Percentiles rank a stretch among this genome's conserved stretches.
Conservation (phyloP, 1,284 basidiomycete genomes). For the Ustilago vetiveriae region DNA sequence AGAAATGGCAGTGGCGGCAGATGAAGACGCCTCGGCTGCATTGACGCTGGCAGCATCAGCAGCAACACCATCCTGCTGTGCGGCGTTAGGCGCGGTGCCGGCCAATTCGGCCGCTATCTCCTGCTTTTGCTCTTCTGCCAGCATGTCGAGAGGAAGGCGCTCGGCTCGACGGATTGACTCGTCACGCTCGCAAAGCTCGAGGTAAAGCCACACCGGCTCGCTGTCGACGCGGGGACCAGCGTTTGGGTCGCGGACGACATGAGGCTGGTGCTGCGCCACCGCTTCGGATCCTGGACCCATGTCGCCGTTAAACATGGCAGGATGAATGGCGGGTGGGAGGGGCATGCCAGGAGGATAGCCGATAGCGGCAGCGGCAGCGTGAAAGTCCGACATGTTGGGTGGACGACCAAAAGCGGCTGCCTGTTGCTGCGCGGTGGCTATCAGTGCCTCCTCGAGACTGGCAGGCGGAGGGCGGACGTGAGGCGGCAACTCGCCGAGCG, state of each 20-base stretch:
- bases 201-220: slow-evolving; percentile 63
- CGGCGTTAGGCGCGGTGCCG: neutral
- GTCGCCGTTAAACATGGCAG: slow-evolving; percentile 26
- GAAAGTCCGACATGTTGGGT: slow-evolving; percentile 44
- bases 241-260: slow-evolving; percentile 42
- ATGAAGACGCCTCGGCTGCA: too few species aligned
- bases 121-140: slow-evolving; percentile 25
- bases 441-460: slow-evolving; percentile 39
- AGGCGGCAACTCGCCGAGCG: slow-evolving; percentile 27
- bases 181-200: slow-evolving; percentile 60
- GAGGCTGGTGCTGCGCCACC: slow-evolving; percentile 24
- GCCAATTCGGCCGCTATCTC: slow-evolving; percentile 18
- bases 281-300: slow-evolving; percentile 22
- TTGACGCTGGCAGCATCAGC: neutral
- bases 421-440: slow-evolving; percentile 38
- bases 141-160: slow-evolving; percentile 25
- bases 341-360: slow-evolving; percentile 43
- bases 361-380: slow-evolving; percentile 34
- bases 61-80: neutral
- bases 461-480: slow-evolving; percentile 33
- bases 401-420: slow-evolving; percentile 34
- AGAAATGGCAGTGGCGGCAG: neutral
- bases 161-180: slow-evolving; percentile 41
- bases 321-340: slow-evolving; percentile 33
- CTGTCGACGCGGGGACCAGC: slow-evolving; percentile 63